Evolutionary conservation across 2,329 filamentous ascomycete species (phyloP).

Genomic region (Neopestalotiopsis sp.): DNA sequence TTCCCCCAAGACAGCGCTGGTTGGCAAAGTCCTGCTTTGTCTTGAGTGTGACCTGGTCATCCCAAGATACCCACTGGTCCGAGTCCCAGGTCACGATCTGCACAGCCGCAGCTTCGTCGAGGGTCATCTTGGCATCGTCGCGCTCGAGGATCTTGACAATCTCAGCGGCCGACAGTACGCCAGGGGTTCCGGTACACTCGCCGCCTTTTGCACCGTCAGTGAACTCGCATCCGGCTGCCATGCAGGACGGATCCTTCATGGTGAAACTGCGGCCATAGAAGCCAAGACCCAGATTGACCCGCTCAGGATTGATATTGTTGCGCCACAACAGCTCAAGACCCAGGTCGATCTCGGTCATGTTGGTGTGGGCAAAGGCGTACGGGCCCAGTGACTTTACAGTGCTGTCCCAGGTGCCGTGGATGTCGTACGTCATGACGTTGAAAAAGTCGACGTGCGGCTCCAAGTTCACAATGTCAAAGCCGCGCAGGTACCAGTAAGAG

Average conservation of each 20-base stretch:
- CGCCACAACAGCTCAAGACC: slow-evolving; percentile 54
- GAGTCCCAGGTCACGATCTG: background rate
- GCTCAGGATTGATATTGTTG: slow-evolving; percentile 45
- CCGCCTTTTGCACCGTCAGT: too few species aligned
- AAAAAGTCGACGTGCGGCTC: background rate
- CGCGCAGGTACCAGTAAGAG: slow-evolving; percentile 23
- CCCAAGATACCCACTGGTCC: background rate
- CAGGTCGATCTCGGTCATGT: slow-evolving; percentile 51
- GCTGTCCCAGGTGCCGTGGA: slow-evolving; percentile 49
- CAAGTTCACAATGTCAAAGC: slow-evolving; percentile 21
- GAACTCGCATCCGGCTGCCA: background rate
- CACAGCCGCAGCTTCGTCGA: background rate
- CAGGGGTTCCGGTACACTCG: background rate
- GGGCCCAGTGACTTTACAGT: slow-evolving; percentile 34
- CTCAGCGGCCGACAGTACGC: background rate
- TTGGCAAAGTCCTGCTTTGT: background rate
- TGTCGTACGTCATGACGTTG: slow-evolving; percentile 36
- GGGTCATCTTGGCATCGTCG: background rate
- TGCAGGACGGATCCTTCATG: background rate
- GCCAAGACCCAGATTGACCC: slow-evolving; percentile 35
- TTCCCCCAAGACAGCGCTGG: background rate
- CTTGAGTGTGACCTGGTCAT: background rate
- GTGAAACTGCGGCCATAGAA: background rate
- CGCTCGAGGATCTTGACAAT: background rate
- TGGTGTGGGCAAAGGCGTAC: slow-evolving; percentile 46